Conservation (phyloP, 441 rosid species). For the Isatis lusitanica region DNA sequence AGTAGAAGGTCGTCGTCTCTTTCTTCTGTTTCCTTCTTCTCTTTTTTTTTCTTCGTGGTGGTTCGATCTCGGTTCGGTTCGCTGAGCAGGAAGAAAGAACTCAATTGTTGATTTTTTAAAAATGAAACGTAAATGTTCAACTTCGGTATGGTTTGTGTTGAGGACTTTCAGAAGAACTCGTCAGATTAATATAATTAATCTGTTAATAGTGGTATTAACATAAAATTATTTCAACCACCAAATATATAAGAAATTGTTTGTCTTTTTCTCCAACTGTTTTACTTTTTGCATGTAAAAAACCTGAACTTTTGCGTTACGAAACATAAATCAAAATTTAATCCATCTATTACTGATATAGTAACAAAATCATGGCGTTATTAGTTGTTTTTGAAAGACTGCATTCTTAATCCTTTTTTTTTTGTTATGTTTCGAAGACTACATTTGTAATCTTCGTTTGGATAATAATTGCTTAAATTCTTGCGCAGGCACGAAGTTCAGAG, state of each 20-base stretch:
- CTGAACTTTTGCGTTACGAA: background rate
- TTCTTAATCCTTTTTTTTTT: background rate
- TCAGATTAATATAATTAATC: background rate
- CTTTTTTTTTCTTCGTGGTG: background rate
- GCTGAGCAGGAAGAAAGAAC: conserved; percentile 2
- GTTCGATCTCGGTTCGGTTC: conserved; percentile 26
- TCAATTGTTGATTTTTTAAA: background rate
- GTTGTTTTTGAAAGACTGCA: background rate
- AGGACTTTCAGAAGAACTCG: conserved; percentile 11
- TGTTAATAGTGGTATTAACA: background rate
- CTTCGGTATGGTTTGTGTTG: background rate
- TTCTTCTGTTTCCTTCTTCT: background rate
- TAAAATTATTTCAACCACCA: background rate
- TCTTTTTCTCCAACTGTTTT: background rate
- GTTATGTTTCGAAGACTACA: background rate
- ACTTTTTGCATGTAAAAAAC: background rate
- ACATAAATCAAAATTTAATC: background rate
- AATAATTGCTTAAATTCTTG: conserved; percentile 8
- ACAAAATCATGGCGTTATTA: background rate
- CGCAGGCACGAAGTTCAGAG: conserved; percentile 19
- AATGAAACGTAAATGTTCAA: conserved; percentile 19
- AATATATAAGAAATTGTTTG: background rate
- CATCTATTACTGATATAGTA: background rate
- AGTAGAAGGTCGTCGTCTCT: conserved; percentile 16
- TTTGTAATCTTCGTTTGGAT: background rate